These are phyloP conservation scores for Alnus glutinosa DNA, from an alignment of 306 rosid species.

Conservation along the genomic window DNA sequence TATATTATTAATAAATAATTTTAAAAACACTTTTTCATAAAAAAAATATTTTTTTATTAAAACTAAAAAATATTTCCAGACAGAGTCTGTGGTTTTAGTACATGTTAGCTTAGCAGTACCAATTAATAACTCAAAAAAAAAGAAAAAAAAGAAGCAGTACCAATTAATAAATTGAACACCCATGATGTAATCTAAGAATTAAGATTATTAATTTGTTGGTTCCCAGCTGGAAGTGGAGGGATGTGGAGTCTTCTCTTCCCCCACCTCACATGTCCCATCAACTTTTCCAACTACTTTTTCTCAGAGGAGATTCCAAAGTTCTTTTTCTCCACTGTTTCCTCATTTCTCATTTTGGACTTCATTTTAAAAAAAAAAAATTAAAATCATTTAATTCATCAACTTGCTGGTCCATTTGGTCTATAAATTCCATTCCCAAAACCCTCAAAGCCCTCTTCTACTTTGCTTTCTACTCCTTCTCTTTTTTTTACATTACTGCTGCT, in stretches of 20 bases:
- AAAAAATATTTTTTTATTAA: no score
- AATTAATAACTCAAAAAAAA: no score
- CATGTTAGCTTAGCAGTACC: no score
- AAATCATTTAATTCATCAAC: constrained; percentile 27
- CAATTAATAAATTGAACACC: no score
- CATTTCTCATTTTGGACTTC: background rate
- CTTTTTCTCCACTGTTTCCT: constrained; percentile 1
- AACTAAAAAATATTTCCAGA: no score
- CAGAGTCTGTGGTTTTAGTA: no score
- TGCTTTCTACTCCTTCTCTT: constrained; percentile 14
- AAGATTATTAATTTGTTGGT: constrained; percentile 31
- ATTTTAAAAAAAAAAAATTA: background rate
- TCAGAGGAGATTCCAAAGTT: constrained; percentile 30
- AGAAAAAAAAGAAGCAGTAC: no score
- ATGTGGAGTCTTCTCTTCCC: constrained; percentile 31
- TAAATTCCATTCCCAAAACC: constrained; percentile 45
- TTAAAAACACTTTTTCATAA: no score
- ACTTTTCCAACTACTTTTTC: constrained; percentile 18
- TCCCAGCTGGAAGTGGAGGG: constrained; percentile 70
- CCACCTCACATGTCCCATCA: constrained; percentile 32
- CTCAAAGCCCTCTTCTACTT: constrained; percentile 37
- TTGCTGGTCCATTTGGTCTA: constrained; percentile 33
- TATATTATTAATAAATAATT: no score
- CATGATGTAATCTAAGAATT: constrained; percentile 17
- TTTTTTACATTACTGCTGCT: constrained; percentile 3